Conservation (phyloP, 352 stramenopile genomes). For the Globisporangium cystogenes region DNA sequence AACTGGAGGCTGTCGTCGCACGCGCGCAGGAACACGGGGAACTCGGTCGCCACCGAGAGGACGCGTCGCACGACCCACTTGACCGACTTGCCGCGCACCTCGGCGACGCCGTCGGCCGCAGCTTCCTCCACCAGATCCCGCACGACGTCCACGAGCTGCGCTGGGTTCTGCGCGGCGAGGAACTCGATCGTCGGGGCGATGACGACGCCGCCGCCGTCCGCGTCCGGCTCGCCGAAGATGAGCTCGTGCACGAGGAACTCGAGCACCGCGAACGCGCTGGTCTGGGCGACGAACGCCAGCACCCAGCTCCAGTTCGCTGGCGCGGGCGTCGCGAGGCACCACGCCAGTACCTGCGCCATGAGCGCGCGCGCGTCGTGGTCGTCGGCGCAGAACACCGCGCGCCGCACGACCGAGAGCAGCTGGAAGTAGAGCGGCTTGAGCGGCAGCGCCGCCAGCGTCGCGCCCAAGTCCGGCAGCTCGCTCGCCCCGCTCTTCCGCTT, state of each 20-base stretch:
- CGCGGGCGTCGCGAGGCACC: slow-evolving; percentile 23
- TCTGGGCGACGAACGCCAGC: slow-evolving; percentile 33
- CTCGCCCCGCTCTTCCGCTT: not conserved
- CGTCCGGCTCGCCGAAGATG: slow-evolving; percentile 11
- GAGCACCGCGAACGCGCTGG: slow-evolving; percentile 35
- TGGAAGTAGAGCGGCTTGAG: slow-evolving; percentile 44
- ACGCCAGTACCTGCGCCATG: slow-evolving; percentile 42
- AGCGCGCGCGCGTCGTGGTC: slow-evolving; percentile 17
- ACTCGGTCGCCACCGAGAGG: slow-evolving; percentile 28
- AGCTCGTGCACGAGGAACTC: slow-evolving; percentile 40
- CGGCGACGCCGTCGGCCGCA: not conserved
- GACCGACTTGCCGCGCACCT: slow-evolving; percentile 3
- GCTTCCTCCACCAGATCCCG: slow-evolving; percentile 30
- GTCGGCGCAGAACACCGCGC: slow-evolving; percentile 25
- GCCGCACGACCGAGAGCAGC: slow-evolving; percentile 30
- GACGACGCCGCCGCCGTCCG: slow-evolving; percentile 2
- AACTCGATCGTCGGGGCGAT: slow-evolving; percentile 37
- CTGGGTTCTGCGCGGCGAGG: slow-evolving; percentile 26
- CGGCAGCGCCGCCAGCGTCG: slow-evolving; percentile 28
- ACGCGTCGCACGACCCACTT: slow-evolving; percentile 19
- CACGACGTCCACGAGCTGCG: slow-evolving; percentile 46
- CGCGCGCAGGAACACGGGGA: slow-evolving; percentile 22
- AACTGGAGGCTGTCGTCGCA: slow-evolving; percentile 64
- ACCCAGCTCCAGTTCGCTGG: slow-evolving; percentile 46
- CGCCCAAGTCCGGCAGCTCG: slow-evolving; percentile 22